A percentile compares a stretch with the other conserved stretches of the same genome.
Evolutionary conservation across 2,329 filamentous ascomycete species (phyloP).

Genomic region (Fusarium caatingaense): DNA sequence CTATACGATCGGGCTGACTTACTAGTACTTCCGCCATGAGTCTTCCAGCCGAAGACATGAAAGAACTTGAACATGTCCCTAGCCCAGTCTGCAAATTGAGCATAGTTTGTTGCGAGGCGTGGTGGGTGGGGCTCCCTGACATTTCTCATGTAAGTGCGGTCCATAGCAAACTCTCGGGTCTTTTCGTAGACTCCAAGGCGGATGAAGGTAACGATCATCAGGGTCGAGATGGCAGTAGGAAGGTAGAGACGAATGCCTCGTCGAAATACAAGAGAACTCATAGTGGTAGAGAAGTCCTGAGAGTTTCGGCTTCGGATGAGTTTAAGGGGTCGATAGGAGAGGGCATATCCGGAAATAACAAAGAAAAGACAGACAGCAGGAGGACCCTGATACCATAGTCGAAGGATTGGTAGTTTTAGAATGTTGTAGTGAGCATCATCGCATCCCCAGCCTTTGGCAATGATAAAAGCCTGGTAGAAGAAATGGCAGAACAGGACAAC

Average conservation of each 20-base stretch:
- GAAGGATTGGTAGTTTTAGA: conserved; percentile 65
- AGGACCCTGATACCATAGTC: conserved; percentile 66
- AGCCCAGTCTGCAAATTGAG: conserved; percentile 60
- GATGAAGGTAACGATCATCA: conserved; percentile 59
- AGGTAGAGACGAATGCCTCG: conserved; percentile 64
- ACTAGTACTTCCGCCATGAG: conserved; percentile 60
- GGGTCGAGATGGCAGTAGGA: conserved; percentile 62
- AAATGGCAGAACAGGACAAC: conserved; percentile 69
- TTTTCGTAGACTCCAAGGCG: conserved; percentile 61
- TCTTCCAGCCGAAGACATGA: conserved; percentile 63
- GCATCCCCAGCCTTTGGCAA: conserved; percentile 63
- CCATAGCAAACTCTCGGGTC: conserved; percentile 59
- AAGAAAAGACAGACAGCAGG: conserved; percentile 71
- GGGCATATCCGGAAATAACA: conserved; percentile 70
- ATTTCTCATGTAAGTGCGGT: conserved; percentile 59
- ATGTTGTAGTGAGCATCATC: conserved; percentile 58
- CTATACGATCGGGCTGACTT: conserved; percentile 22
- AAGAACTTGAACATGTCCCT: conserved; percentile 62
- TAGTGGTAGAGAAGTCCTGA: conserved; percentile 56
- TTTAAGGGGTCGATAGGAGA: conserved; percentile 65
- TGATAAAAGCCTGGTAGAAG: conserved; percentile 63
- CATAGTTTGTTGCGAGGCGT: conserved; percentile 51
- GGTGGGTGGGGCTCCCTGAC: conserved; percentile 61
- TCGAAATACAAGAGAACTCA: conserved; percentile 64
- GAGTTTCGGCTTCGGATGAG: conserved; percentile 54